Base-by-base conservation (phyloP, 2,329 filamentous ascomycete genomes). In the Aspergillus jensenii region DNA sequence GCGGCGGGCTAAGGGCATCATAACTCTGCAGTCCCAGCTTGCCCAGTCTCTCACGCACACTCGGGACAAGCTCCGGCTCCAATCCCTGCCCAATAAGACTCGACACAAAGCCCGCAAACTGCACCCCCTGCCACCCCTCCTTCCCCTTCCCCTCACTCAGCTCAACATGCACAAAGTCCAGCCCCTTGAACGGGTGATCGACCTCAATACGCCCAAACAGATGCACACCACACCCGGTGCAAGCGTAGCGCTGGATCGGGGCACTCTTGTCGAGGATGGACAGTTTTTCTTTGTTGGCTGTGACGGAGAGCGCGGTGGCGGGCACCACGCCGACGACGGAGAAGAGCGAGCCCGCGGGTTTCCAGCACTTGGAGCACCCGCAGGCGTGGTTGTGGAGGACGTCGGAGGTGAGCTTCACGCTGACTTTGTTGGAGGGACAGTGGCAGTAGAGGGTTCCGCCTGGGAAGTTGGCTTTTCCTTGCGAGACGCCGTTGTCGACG, bases 291-390 rank as follows among this genome's bases (percentile, higher is more conserved):
- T 50, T 77, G 74, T 87, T 84, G 65, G 84, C 81, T 0, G 84
- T 84, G 17, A 89, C 83, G 19, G 68, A 66, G 48, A 89, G 60
- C 52, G 83, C 78, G 52, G 83, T 81, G 7, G 73, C 70, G 6
- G 87, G 82, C 2, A 89, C 74, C 53, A 89, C 87, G 58, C 76
- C 86, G 48, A 90, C 80, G 64, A 89, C 67, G 59, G 83, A 83
- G 79, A 90, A 89, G 60, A 89, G 81, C 0, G 85, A 79, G 31
- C 84, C 84, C 2, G 73, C 58, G 5, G 87, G 87, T 73, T 89
- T 90, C 86, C 86, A 90, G 81, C 87, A 89, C 72, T 89, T 87
- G 55, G 85, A 88, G 76, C 87, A 89, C 61, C 87, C 87, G 74
- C 87, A 89, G 55, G 84, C 86, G 74, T 90, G 87, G 78, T 90